These are phyloP conservation scores for Pichia sp. DNA, from an alignment of 1,139 yeast species.

Conservation along the genomic window DNA sequence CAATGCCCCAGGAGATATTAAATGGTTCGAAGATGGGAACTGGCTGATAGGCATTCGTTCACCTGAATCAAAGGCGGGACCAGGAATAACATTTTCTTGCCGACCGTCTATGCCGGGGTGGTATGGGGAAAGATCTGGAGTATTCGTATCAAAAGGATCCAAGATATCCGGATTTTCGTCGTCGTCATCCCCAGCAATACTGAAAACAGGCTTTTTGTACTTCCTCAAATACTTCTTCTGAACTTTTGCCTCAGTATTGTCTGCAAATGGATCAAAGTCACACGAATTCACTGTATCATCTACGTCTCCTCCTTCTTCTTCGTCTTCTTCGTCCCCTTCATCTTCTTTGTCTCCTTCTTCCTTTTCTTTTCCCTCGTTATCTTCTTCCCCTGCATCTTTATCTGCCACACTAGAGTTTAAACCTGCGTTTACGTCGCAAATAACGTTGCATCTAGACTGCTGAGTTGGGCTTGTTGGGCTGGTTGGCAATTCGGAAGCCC, in stretches of 20 bases:
- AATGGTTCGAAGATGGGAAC: slow-evolving; percentile 16
- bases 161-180: slow-evolving; percentile 11
- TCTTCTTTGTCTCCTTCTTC: neutral
- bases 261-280: slow-evolving; percentile 7
- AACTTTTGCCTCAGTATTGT: neutral
- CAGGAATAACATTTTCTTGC: slow-evolving; percentile 22
- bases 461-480: neutral
- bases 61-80: slow-evolving; percentile 30
- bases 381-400: too few relatives aligned
- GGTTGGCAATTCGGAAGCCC: neutral
- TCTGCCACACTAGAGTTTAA: neutral
- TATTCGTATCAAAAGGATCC: slow-evolving; percentile 5
- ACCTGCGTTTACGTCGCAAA: neutral
- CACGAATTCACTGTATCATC: neutral
- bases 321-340: neutral
- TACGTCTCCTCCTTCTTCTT: neutral
- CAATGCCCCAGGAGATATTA: slow-evolving; percentile 33
- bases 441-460: neutral
- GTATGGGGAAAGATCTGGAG: neutral
- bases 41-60: slow-evolving; percentile 18
- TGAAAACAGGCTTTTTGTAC: slow-evolving; percentile 37
- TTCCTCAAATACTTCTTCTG: slow-evolving; percentile 1
- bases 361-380: neutral
- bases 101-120: neutral
- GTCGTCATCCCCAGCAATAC: slow-evolving; percentile 38